These are phyloP conservation scores for Euclidium syriacum DNA, from an alignment of 345 rosid genomes.

Conservation along the genomic window DNA sequence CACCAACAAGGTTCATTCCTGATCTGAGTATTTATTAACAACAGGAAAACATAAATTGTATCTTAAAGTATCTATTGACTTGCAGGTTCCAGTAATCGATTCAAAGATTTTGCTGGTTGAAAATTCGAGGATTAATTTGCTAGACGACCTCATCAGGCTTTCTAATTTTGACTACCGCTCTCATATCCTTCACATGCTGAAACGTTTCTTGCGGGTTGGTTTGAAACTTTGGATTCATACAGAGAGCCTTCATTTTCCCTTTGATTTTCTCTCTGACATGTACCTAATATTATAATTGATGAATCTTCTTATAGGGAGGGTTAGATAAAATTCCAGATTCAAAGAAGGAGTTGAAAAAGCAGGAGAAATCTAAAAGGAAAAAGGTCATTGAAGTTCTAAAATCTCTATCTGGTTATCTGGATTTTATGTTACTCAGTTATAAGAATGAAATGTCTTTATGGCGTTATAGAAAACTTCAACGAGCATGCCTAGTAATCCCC, in stretches of 20 bases:
- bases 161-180: slow-evolving; percentile 17
- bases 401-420: slow-evolving; percentile 4
- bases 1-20: slow-evolving; percentile 3
- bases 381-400: slow-evolving; percentile 1
- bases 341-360: too few species aligned
- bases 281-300: neutral
- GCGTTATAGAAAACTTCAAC: slow-evolving; percentile 6
- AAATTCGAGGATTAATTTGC: neutral
- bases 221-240: too few species aligned
- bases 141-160: slow-evolving; percentile 4
- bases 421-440: neutral
- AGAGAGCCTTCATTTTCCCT: neutral
- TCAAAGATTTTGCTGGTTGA: slow-evolving; percentile 10
- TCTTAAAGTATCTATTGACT: neutral
- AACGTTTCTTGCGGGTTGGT: slow-evolving; percentile 14
- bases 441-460: neutral
- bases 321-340: neutral
- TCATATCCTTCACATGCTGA: slow-evolving; percentile 11
- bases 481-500: neutral
- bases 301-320: neutral
- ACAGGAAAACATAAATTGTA: neutral
- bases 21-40: neutral
- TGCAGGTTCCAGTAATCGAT: neutral
- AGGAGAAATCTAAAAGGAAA: neutral
- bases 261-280: neutral